phyloP scores from a whole-genome alignment of 202 grass and related monocot genomes.

The Saccharum hybrid region DNA sequence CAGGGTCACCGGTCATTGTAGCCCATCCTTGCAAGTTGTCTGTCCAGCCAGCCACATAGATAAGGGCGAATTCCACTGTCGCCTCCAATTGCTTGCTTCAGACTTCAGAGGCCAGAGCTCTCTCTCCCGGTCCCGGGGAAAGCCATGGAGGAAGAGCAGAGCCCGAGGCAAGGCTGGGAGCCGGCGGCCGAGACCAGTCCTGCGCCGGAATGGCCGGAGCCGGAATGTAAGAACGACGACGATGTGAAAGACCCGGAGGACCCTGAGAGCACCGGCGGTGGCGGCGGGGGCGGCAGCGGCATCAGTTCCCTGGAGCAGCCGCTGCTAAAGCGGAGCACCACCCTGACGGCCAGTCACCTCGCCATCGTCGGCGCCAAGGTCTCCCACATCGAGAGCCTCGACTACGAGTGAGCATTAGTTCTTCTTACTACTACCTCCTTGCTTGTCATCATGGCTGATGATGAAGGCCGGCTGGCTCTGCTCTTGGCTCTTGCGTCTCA shows the following conservation, averaged over 20 bases:
- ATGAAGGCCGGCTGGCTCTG: background rate
- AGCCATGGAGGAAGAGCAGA: conserved; percentile 53
- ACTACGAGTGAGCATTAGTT: conserved; percentile 74
- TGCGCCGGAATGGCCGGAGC: background rate
- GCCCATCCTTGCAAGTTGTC: background rate
- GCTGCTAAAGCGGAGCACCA: conserved; percentile 69
- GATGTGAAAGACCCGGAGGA: conserved; percentile 33
- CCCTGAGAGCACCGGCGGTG: background rate
- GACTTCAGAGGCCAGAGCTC: background rate
- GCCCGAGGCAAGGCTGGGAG: conserved; percentile 20
- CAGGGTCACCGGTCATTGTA: no score
- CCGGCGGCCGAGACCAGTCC: background rate
- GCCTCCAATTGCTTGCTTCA: background rate
- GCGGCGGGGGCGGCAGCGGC: background rate
- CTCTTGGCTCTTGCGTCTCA: background rate
- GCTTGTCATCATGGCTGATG: background rate
- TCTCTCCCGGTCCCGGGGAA: background rate
- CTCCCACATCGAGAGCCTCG: conserved; percentile 95
- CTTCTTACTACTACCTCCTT: background rate
- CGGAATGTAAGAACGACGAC: conserved; percentile 46
- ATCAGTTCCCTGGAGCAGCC: conserved; percentile 56
- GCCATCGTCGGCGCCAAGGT: conserved; percentile 95
- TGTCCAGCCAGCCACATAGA: background rate
- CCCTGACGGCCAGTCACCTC: conserved; percentile 70
- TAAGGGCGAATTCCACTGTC: conserved; percentile 15